Evolutionary conservation across 78 protist genomes (phyloP), one percentile per base, ranked within the genome.

Genomic region (Dictyostelium citrinum): DNA sequence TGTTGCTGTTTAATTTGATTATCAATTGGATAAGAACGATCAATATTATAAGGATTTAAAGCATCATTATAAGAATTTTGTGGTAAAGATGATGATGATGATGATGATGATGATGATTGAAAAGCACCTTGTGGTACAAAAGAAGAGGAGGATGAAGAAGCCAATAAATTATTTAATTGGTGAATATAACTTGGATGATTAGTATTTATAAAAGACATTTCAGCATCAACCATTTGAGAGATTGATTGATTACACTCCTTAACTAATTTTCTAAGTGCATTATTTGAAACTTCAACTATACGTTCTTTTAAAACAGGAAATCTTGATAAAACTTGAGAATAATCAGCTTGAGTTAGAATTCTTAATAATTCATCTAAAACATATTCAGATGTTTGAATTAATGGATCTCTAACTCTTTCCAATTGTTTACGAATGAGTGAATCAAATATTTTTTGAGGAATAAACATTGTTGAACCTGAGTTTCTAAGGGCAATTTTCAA

Each of bases 391-490:
- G 97, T 95, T n/a, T 90, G 95, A 33, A 90, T 43, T 22, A 96
- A 70, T 8, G 99, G 99, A 27, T 83, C 95, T 67, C 95, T 93
- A 51, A 98, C 72, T 29, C 74, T 72, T 55, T 61, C 85, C 27
- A 99, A 92, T 24, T 98, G 98, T 43, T 72, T 71, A 70, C 95
- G 95, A 33, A 96, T 97, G 11, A 99, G 90, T 3, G 91, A 16
- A 84, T 98, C 99, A 49, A 99, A 99, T 7, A 98, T 93, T 60
- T 49, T 95, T 74, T 98, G 99, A 37, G 99, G 98, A 11, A 97
- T 81, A 72, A 98, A 99, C 68, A 99, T 88, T 14, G 98, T 64
- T 24, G 96, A 79, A 3, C 99, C 99, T 37, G 91, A 74, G 17
- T 82, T 83, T 61, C 90, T 64, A 46, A 92, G 46, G 5, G 93